Conservation (phyloP, 306 rosid genomes). For the Rosa chinensis region DNA sequence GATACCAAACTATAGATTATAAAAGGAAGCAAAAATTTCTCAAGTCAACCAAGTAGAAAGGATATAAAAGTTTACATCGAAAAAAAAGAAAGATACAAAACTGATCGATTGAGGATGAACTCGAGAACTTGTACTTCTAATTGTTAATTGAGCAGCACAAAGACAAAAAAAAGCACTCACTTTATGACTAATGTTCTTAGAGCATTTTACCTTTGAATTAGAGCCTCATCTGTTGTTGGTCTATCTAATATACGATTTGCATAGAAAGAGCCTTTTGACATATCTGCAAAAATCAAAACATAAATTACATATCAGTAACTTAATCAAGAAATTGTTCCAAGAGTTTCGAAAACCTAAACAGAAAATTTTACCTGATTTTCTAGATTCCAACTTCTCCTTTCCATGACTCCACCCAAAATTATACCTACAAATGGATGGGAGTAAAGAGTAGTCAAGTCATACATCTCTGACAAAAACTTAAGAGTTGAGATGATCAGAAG, state of each 20-base stretch:
- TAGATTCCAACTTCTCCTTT: constrained; percentile 93
- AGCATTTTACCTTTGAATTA: constrained; percentile 61
- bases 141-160: no score
- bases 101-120: no score
- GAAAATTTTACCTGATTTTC: constrained; percentile 66
- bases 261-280: constrained; percentile 85
- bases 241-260: constrained; percentile 85
- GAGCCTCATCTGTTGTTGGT: constrained; percentile 73
- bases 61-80: no score
- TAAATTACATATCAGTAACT: neutral
- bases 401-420: constrained; percentile 99
- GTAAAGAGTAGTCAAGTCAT: constrained; percentile 22
- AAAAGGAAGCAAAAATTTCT: no score
- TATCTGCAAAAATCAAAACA: constrained; percentile 48
- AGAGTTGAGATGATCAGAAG: neutral
- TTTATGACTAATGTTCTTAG: neutral
- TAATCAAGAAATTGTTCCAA: constrained; percentile 2
- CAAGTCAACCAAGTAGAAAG: no score
- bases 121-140: no score
- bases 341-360: constrained; percentile 15
- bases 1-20: no score
- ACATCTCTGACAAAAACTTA: neutral
- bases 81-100: no score
- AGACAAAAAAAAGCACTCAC: no score
- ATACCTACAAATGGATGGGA: constrained; percentile 55